These are phyloP conservation scores for Dacryopinax primogenitus DNA, from an alignment of 768 basidiomycete genomes.

Conservation along the genomic window DNA sequence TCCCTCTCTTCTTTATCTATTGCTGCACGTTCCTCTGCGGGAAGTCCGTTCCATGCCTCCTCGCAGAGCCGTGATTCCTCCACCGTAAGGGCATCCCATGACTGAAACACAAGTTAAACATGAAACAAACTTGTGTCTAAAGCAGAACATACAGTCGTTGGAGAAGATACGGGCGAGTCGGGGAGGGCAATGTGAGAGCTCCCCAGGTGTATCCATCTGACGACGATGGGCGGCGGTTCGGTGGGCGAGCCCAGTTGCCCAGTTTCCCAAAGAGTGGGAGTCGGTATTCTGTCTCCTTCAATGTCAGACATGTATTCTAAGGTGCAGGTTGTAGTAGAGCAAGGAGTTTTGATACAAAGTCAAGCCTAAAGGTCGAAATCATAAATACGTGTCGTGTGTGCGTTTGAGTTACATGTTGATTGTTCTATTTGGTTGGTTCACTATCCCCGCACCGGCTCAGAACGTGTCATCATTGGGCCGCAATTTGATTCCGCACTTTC, in stretches of 20 bases:
- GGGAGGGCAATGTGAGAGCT: neutral
- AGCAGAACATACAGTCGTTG: neutral
- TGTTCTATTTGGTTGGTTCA: no score
- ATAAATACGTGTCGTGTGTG: no score
- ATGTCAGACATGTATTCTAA: neutral
- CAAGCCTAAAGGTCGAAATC: no score
- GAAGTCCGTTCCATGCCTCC: constrained; percentile 20
- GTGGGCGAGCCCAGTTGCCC: neutral
- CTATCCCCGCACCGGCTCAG: no score
- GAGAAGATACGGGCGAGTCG: neutral
- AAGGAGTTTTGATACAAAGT: no score
- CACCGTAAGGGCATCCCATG: constrained; percentile 20
- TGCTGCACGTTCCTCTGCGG: constrained; percentile 13
- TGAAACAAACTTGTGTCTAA: neutral
- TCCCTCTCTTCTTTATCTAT: neutral
- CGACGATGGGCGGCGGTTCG: neutral
- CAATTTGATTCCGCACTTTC: no score
- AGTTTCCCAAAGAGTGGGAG: neutral
- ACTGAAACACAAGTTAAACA: neutral
- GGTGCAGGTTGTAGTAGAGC: neutral
- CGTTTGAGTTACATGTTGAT: no score
- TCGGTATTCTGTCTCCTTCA: neutral
- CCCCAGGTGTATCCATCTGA: neutral
- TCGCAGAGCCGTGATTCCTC: constrained; percentile 22
- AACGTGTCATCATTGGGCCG: no score